phyloP scores from a whole-genome alignment of 139 green algal genomes.

The Marvania coccoides region DNA sequence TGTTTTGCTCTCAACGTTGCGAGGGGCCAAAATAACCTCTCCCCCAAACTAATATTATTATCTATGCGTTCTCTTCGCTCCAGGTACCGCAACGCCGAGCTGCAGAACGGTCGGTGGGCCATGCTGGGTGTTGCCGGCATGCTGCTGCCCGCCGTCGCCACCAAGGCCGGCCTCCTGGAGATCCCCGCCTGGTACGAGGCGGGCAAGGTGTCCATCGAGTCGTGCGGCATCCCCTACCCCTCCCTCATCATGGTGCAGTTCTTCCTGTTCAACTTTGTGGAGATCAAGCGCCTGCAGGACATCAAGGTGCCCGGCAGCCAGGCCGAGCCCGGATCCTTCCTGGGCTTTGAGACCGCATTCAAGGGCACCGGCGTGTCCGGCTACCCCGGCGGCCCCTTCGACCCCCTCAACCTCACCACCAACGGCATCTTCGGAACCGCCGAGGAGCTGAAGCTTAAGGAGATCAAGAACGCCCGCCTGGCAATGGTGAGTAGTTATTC shows the following conservation, averaged over 20 bases:
- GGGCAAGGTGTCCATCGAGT: slow-evolving; percentile 56
- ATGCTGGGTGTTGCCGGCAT: slow-evolving; percentile 87
- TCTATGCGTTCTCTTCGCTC: neutral
- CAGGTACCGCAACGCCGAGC: slow-evolving; percentile 80
- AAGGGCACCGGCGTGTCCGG: slow-evolving; percentile 45
- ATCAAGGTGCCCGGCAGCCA: slow-evolving; percentile 73
- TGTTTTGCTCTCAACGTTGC: neutral
- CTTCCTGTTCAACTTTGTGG: slow-evolving; percentile 74
- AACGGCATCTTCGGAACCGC: slow-evolving; percentile 1
- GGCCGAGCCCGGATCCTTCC: slow-evolving; percentile 32
- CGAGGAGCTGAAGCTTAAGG: slow-evolving; percentile 23
- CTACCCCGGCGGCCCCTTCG: slow-evolving; percentile 72
- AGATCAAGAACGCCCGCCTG: slow-evolving; percentile 41
- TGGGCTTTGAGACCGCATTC: slow-evolving; percentile 61
- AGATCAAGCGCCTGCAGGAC: slow-evolving; percentile 79
- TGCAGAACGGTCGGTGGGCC: slow-evolving; percentile 79
- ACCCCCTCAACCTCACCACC: slow-evolving; percentile 68
- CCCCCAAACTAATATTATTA: neutral
- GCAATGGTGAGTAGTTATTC: slow-evolving; percentile 39
- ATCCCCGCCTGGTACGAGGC: slow-evolving; percentile 79
- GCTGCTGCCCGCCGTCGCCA: slow-evolving; percentile 66
- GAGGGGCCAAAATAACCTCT: neutral
- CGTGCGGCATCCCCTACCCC: slow-evolving; percentile 25
- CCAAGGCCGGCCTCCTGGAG: slow-evolving; percentile 61
- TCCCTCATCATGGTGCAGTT: slow-evolving; percentile 63